Percentiles rank a stretch among this genome's conserved stretches.
phyloP scores from a whole-genome alignment of 1,139 yeast species.

The Spathaspora jeffriesii region DNA sequence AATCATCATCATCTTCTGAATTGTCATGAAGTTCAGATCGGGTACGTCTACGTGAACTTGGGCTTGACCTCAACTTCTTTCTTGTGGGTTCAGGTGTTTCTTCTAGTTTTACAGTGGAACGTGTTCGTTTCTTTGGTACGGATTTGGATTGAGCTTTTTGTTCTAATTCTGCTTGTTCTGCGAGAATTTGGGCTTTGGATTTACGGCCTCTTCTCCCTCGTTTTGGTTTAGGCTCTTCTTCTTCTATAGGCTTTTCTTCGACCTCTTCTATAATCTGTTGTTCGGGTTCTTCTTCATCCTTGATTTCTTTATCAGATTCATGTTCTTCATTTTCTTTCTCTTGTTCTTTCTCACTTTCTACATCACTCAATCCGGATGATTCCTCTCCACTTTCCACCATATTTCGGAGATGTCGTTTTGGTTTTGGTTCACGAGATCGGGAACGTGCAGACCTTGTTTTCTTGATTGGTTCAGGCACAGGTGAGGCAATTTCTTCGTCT shows the following conservation, averaged over 20 bases:
- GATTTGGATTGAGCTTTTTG: constrained; percentile 11
- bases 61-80: constrained; percentile 12
- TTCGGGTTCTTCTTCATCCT: constrained; percentile 5
- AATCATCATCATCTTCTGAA: constrained; percentile 19
- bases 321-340: constrained; percentile 15
- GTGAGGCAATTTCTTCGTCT: constrained; percentile 6
- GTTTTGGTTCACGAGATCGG: constrained; percentile 7
- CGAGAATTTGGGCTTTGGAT: constrained; percentile 9
- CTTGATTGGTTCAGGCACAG: constrained; percentile 7
- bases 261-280: constrained; percentile 5
- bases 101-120: constrained; percentile 25
- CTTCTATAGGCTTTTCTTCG: constrained; percentile 17
- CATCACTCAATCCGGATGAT: constrained; percentile 4
- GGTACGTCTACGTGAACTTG: constrained; percentile 22
- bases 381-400: constrained; percentile 22
- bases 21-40: constrained; percentile 28
- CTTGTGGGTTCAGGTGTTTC: constrained; percentile 14
- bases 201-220: constrained; percentile 2
- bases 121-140: constrained; percentile 26
- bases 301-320: constrained; percentile 10
- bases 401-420: constrained; percentile 32
- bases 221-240: constrained; percentile 15
- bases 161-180: constrained; percentile 17
- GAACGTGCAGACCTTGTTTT: constrained; percentile 5
- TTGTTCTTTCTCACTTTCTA: constrained; percentile 4